Evolutionary conservation across 2,329 filamentous ascomycete species (phyloP).

Genomic region (Thielaviopsis ethacetica): DNA sequence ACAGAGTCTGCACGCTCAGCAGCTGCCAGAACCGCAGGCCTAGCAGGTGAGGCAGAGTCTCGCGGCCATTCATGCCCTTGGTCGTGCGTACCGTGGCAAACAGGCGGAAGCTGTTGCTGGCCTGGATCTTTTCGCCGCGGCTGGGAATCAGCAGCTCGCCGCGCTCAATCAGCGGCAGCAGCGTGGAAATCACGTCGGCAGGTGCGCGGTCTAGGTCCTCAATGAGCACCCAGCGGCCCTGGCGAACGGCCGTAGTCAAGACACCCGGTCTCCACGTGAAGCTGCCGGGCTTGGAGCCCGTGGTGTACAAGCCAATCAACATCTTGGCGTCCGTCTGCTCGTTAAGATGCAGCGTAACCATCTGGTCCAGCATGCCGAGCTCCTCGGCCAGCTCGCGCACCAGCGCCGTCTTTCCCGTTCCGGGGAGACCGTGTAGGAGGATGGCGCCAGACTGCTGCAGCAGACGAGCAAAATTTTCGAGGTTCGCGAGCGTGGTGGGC

Average conservation of each 20-base stretch:
- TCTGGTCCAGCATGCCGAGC: slow-evolving; percentile 60
- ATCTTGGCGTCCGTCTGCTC: slow-evolving; percentile 98
- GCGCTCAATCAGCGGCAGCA: slow-evolving; percentile 82
- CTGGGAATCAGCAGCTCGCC: slow-evolving; percentile 83
- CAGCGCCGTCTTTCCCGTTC: slow-evolving; percentile 79
- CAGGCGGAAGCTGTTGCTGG: slow-evolving; percentile 72
- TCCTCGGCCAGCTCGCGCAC: slow-evolving; percentile 67
- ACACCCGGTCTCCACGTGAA: slow-evolving; percentile 90
- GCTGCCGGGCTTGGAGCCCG: slow-evolving; percentile 69
- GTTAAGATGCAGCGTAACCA: slow-evolving; percentile 92
- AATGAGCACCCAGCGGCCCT: slow-evolving; percentile 92
- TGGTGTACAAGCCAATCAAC: slow-evolving; percentile 85
- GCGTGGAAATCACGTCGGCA: slow-evolving; percentile 82
- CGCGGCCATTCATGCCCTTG: slow-evolving; percentile 47
- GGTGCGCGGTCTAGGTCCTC: slow-evolving; percentile 93
- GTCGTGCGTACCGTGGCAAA: slow-evolving; percentile 80
- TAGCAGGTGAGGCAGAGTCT: slow-evolving; percentile 57
- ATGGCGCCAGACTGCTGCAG: slow-evolving; percentile 56
- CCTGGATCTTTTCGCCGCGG: slow-evolving; percentile 70
- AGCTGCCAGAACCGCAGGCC: slow-evolving; percentile 76
- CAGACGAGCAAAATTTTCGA: slow-evolving; percentile 49
- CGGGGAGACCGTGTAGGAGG: slow-evolving; percentile 65
- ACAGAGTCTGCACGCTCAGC: slow-evolving; percentile 51
- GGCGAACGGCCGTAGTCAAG: slow-evolving; percentile 78
- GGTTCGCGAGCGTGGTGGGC: slow-evolving; percentile 53